Evolutionary conservation across 2,329 filamentous ascomycete genomes (phyloP), one percentile per base, ranked within the genome.

Genomic region (Myriosclerotinia curreyana): DNA sequence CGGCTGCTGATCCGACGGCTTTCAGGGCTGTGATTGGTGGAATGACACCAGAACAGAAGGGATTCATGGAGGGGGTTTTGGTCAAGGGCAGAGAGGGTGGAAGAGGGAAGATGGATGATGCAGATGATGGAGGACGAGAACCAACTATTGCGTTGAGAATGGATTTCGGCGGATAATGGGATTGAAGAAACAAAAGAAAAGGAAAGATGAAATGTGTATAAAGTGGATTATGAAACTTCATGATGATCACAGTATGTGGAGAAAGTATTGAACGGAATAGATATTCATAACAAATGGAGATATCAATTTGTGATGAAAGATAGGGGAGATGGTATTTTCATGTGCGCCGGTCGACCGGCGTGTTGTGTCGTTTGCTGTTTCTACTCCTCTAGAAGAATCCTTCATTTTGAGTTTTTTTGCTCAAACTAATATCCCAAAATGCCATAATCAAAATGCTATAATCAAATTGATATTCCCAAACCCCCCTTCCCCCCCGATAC

Each of bases 61-160:
- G 80, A 0, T 88, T 95, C 69, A 84, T 98, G 78, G 94, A 96
- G 77, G 86, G 87, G 69, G 87, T 96, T 20, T 85, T 96, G 66
- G 84, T 86, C 75, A 85, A 83, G 31, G 87, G 87, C 60, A 79
- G 84, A 70, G 79, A 82, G 58, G 66, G 64, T 70, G 75, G 73
- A 53, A 78, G 62, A 71, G 73, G 75, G 69, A 78, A 75, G 71
- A 70, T 72, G 69, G 74, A 73, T 74, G 78, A 79, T 70, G 76
- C 74, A 62, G 71, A 77, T 51, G 77, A 76, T 59, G 80, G 78
- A 65, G 78, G 80, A 65, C 83, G 79, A 36, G 86, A 85, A 76
- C 95, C 95, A 15, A 95, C 81, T 68, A 99, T 99, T 81, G 92
- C 92, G 62, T 77, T 99, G 74, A 95, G 96, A 82, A 96, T 98